Evolutionary conservation across 1,284 basidiomycete species (phyloP), one percentile per base, ranked within the genome.

Genomic region (Papiliotrema fonsecae): DNA sequence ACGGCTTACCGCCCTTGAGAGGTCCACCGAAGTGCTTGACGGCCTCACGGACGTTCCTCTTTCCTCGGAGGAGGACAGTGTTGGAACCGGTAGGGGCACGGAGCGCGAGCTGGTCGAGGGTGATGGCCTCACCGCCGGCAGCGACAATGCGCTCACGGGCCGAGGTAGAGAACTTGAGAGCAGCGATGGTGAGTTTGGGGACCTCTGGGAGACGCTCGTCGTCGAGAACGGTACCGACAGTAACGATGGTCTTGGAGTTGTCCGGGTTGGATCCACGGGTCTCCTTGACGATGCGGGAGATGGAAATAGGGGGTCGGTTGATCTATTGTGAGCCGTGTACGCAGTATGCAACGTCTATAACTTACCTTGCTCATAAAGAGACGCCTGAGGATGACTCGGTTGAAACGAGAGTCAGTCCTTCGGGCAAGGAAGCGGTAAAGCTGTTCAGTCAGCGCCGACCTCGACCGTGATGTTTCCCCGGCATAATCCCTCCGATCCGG

Each of bases 381-480:
- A 55, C 94, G 88, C 77, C 86, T 89, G 70, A 99, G 90, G 77
- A 99, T 81, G 70, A 85, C 88, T 85, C 94, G 91, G 88, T 99
- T 99, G 81, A 99, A 99, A 64, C 79, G 79, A 55, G 90, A 84
- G 75, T 97, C 90, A 50, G 96, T 98, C 70, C 96, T 87, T 71
- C 96, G 87, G 60, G 94, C 93, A 60, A 99, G 81, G 85, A 98
- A 99, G 70, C 94, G 91, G 82, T 98, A 99, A 62, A 98, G 84
- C 94, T 96, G 65, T 34, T 30, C 21, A 21, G 31, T 49, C 25
- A 46, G 44, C 35, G 28, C n/a, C n/a, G n/a, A n/a, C n/a, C n/a
- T n/a, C n/a, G n/a, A n/a, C n/a, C n/a, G n/a, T n/a, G n/a, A n/a
- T 27, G 14, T 36, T 48, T 47, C 44, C 21, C 10, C 47, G 28